Conservation (phyloP, 2,329 filamentous ascomycete genomes). For the Colletotrichum orbiculare region DNA sequence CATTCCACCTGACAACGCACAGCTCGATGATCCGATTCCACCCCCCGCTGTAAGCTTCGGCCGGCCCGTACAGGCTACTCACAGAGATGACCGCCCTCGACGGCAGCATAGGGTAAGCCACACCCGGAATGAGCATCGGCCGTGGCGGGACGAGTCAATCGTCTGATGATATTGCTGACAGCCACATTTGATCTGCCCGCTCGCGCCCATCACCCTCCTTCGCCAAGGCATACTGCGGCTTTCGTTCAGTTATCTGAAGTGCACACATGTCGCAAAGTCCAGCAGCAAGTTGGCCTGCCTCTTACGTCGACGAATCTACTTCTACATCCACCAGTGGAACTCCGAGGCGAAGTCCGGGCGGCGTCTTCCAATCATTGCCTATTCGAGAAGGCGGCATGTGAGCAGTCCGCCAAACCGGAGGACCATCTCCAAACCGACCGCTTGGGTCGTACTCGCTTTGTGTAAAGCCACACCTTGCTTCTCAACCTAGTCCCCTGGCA, state of each 20-base stretch:
- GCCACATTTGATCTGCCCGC: not conserved
- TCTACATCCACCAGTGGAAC: constrained; percentile 10
- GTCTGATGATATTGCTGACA: constrained; percentile 8
- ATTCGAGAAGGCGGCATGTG: constrained; percentile 1
- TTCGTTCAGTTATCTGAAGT: too few relatives aligned
- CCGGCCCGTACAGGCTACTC: constrained; percentile 5
- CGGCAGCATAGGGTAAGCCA: not conserved
- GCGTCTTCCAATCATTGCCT: not conserved
- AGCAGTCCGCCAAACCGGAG: not conserved
- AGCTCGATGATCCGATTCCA: not conserved
- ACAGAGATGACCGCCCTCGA: not conserved
- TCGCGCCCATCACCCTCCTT: too few relatives aligned
- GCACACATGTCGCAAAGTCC: too few relatives aligned
- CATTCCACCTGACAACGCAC: constrained; percentile 20
- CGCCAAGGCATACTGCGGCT: too few relatives aligned
- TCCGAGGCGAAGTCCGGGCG: constrained; percentile 27
- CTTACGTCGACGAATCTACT: too few relatives aligned
- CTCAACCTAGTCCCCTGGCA: too few relatives aligned
- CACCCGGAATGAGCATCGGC: not conserved
- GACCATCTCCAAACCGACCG: too few relatives aligned
- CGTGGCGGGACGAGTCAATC: not conserved
- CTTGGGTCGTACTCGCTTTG: too few relatives aligned
- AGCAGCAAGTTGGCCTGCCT: too few relatives aligned
- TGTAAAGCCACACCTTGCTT: too few relatives aligned
- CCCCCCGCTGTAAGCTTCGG: constrained; percentile 11